Base-by-base conservation (phyloP, 768 basidiomycete genomes). In the Cyathus striatus region DNA sequence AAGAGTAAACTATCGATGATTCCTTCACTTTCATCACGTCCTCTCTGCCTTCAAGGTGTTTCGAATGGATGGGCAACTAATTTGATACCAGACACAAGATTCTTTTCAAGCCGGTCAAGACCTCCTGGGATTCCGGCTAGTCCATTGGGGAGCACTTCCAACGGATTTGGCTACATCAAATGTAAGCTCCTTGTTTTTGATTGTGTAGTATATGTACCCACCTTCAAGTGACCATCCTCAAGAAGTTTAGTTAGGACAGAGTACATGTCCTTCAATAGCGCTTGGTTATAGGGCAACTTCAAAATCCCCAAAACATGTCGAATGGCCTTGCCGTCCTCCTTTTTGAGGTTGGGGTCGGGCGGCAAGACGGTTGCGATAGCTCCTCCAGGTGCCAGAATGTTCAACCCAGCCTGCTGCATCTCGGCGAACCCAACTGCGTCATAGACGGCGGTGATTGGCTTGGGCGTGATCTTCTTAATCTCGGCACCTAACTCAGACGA, bases 61-160 rank as follows among this genome's bases (percentile, higher is more conserved):
- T 32, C 30, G 12, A 68, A 64, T 6, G 73, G 74, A 38, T 51
- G 62, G 43, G 57, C 62, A 40, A 76, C 61, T 26, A 77, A 51
- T 52, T 76, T 76, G 20, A 63, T 52, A 3, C 69, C 71, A 36
- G 70, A 72, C 14, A 76, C 64, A 47, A 66, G 53, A 23, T 64
- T 62, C 3, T 59, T 56, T 45, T 65, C 56, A 51, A 78, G 50
- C 35, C 66, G 59, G 52, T 64, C 58, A 38, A 79, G 51, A 6
- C 68, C 78, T 10, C 55, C 55, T 24, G 56, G 50, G 42, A 77
- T 65, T 7, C 69, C 75, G 33, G 54, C 61, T 14, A 79, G 56
- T 7, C 77, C 77, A 25, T 60, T 59, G 0, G 64, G 61, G 3
- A 79, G 40, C 14, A 69, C 52, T 45, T 76, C 71, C 3, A 67